Evolutionary conservation across 345 rosid species (phyloP), one percentile per base, ranked within the genome.

Genomic region (Hypericum androsaemum): DNA sequence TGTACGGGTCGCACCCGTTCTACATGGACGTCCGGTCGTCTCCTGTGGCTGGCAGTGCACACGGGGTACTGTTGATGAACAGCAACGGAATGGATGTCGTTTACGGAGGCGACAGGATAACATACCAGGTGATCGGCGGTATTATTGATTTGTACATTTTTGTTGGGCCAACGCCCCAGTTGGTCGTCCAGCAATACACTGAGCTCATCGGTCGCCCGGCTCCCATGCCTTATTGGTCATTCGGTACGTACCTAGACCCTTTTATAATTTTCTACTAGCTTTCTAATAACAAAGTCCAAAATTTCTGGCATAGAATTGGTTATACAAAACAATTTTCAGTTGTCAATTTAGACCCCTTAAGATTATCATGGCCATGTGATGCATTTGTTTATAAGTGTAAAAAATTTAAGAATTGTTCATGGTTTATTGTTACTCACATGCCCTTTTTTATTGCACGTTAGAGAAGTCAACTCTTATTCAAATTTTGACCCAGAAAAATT

Each of bases 151-250:
- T 86, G 51, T 82, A 78, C 48, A 43, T 82, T 16, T 86, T 86
- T 22, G 70, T 53, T 0, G 88, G 87, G 17, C 77, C 83, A 0
- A 54, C 79, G 12, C 90, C 95, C 0, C 73, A 73, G 12, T 10
- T 17, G 36, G 90, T 86, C 22, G 59, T 80, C 39, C 56, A 78
- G 71, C 95, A 86, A 67, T 86, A 79, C 52, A 86, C 95, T 0
- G 69, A 62, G 66, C 65, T 86, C 16, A 77, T 83, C 0, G 88
- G 95, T 41, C 69, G 80, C 43, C 84, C 88, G 48, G 75, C 95
- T 1, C 76, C 90, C 7, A 80, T 83, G 90, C 90, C 95, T 12
- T 80, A 83, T 50, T 83, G 95, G 95, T 80, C 95, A 15, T 77
- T 83, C 22, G 88, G 92, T 82, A 54, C 15, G 68, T 37, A 53